phyloP scores from a whole-genome alignment of 2,329 filamentous ascomycete genomes.

The Sordariomycetes sp. region DNA sequence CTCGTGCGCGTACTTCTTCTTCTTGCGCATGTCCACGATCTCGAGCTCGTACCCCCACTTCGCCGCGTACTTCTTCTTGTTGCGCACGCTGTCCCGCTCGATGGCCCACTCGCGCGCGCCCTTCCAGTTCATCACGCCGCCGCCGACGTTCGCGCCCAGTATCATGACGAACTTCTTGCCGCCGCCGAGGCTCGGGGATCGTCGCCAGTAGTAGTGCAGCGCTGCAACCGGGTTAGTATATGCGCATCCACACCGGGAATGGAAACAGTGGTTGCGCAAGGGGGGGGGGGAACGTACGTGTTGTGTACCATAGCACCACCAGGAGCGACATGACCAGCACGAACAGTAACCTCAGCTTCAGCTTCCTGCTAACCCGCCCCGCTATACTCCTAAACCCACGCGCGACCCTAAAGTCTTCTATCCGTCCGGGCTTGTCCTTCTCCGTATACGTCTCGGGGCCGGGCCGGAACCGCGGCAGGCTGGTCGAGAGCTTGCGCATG shows the following conservation, averaged over 20 bases:
- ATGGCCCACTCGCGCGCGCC: slow-evolving; percentile 96
- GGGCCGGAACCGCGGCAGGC: slow-evolving; percentile 61
- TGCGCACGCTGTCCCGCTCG: slow-evolving; percentile 88
- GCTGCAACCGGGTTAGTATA: not conserved
- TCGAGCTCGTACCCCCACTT: slow-evolving; percentile 94
- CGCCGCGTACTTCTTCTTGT: slow-evolving; percentile 81
- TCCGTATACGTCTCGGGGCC: slow-evolving; percentile 45
- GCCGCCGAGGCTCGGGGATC: slow-evolving; percentile 63
- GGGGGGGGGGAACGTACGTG: slow-evolving; percentile 46
- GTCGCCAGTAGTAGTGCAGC: slow-evolving; percentile 49
- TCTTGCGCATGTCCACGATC: slow-evolving; percentile 96
- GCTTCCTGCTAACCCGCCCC: slow-evolving; percentile 49
- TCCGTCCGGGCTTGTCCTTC: slow-evolving; percentile 62
- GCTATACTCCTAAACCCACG: slow-evolving; percentile 32
- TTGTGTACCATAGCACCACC: slow-evolving; percentile 58
- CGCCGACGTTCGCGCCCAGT: slow-evolving; percentile 84
- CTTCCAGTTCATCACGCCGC: slow-evolving; percentile 99
- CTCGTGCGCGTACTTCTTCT: slow-evolving; percentile 97
- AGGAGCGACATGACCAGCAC: slow-evolving; percentile 48
- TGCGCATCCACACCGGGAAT: not conserved
- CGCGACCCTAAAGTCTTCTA: not conserved
- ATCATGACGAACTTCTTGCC: slow-evolving; percentile 91
- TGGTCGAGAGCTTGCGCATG: slow-evolving; percentile 69
- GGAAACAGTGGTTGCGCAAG: not conserved
- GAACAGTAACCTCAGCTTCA: slow-evolving; percentile 53